These are phyloP conservation scores for Talaromyces sp. DNA, from an alignment of 2,329 filamentous ascomycete genomes.

Conservation along the genomic window DNA sequence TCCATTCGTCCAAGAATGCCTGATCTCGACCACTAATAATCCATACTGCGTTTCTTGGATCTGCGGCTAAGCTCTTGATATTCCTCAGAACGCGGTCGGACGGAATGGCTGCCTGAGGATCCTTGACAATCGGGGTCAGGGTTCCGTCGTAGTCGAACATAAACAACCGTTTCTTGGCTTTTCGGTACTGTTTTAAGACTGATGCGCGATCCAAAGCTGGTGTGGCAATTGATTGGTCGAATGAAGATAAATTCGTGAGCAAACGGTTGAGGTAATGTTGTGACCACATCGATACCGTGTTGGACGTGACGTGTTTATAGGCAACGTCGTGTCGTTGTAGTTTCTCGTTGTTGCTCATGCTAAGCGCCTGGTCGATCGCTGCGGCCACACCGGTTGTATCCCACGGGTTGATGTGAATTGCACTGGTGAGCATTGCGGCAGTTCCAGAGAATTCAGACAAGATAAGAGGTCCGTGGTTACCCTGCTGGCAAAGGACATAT, in stretches of 20 bases:
- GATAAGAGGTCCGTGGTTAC: constrained; percentile 81
- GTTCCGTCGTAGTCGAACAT: constrained; percentile 99
- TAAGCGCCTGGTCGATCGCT: constrained; percentile 76
- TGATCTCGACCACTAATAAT: constrained; percentile 96
- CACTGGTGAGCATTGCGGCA: constrained; percentile 75
- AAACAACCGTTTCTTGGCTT: constrained; percentile 76
- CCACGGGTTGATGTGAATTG: constrained; percentile 97
- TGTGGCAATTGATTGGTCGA: constrained; percentile 70
- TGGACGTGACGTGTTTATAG: constrained; percentile 77
- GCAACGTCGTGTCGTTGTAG: constrained; percentile 67
- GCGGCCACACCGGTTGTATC: constrained; percentile 79
- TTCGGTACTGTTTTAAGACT: constrained; percentile 69
- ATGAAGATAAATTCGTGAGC: constrained; percentile 73
- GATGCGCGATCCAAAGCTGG: constrained; percentile 73
- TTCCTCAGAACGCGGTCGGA: constrained; percentile 77
- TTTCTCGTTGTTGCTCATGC: constrained; percentile 66
- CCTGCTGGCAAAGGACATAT: constrained; percentile 87
- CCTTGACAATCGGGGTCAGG: constrained; percentile 88
- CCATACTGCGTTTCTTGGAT: constrained; percentile 88
- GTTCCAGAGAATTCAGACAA: constrained; percentile 96
- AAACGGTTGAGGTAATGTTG: constrained; percentile 73
- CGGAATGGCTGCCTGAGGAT: constrained; percentile 83
- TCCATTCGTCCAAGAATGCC: constrained; percentile 81
- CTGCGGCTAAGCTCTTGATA: constrained; percentile 72
- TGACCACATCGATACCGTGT: constrained; percentile 85